Evolutionary conservation across 768 basidiomycete genomes (phyloP).

Genomic region (Leccinum subtestaceum): DNA sequence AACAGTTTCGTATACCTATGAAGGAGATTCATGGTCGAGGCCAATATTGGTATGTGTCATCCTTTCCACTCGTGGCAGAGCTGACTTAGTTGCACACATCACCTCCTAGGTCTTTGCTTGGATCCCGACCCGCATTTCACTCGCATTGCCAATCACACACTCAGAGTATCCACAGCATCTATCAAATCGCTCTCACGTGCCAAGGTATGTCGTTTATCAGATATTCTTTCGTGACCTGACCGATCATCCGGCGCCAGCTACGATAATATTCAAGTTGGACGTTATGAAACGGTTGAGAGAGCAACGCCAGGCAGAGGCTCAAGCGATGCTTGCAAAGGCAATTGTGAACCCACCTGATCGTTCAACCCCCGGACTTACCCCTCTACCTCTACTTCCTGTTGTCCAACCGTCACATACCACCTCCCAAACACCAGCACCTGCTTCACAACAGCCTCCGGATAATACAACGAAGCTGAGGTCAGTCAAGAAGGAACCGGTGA

Average conservation of each 20-base stretch:
- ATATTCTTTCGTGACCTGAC: constrained; percentile 1
- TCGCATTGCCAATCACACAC: constrained; percentile 70
- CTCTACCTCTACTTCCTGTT: too few relatives aligned
- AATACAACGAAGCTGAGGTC: too few relatives aligned
- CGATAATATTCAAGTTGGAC: constrained; percentile 46
- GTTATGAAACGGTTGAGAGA: constrained; percentile 36
- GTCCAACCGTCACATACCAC: too few relatives aligned
- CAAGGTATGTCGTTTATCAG: constrained; percentile 36
- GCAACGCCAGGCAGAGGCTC: constrained; percentile 26
- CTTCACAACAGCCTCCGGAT: too few relatives aligned
- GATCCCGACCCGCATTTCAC: constrained; percentile 76
- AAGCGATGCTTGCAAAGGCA: constrained; percentile 15
- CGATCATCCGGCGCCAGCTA: constrained; percentile 39
- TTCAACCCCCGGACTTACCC: too few relatives aligned
- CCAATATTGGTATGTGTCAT: constrained; percentile 56
- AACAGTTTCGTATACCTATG: too few relatives aligned
- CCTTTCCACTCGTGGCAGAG: background rate
- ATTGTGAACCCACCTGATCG: constrained; percentile 31
- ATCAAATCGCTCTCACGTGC: constrained; percentile 41
- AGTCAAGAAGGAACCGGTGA: too few relatives aligned
- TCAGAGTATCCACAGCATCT: constrained; percentile 65
- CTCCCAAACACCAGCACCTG: too few relatives aligned
- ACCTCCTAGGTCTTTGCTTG: constrained; percentile 72
- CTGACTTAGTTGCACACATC: constrained; percentile 63
- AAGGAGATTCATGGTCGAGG: too few relatives aligned